These are phyloP conservation scores for Tothia fuscella DNA, from an alignment of 2,329 filamentous ascomycete species.

Conservation along the genomic window DNA sequence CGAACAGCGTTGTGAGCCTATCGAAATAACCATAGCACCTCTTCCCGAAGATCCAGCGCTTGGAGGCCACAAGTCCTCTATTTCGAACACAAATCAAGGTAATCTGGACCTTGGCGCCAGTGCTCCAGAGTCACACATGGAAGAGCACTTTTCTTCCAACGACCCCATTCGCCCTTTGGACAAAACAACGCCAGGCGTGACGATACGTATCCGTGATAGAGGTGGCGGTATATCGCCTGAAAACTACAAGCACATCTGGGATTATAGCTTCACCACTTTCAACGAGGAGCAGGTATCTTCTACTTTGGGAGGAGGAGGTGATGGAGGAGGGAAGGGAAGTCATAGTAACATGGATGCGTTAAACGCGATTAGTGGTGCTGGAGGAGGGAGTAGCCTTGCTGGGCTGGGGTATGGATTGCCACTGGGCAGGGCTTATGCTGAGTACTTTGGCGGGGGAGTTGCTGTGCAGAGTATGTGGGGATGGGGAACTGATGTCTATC, in stretches of 20 bases:
- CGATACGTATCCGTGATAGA: slow-evolving; percentile 89
- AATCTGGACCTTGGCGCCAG: slow-evolving; percentile 21
- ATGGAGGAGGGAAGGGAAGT: slow-evolving; percentile 15
- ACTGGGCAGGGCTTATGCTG: slow-evolving; percentile 82
- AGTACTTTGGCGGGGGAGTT: slow-evolving; percentile 95
- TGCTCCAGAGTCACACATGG: slow-evolving; percentile 9
- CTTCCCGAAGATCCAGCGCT: slow-evolving; percentile 37
- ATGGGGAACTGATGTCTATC: slow-evolving; percentile 67
- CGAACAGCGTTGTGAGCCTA: slow-evolving; percentile 64
- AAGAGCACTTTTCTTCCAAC: not conserved
- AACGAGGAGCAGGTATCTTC: slow-evolving; percentile 46
- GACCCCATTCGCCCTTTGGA: slow-evolving; percentile 30
- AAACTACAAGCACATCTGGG: slow-evolving; percentile 80
- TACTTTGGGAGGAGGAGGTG: slow-evolving; percentile 34
- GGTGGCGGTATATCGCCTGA: slow-evolving; percentile 85
- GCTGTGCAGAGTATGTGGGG: slow-evolving; percentile 91
- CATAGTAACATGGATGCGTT: slow-evolving; percentile 48
- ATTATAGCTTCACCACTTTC: slow-evolving; percentile 95
- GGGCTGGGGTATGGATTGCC: slow-evolving; percentile 89
- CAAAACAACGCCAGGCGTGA: slow-evolving; percentile 63
- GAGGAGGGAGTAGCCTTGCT: slow-evolving; percentile 67
- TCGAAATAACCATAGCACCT: slow-evolving; percentile 85
- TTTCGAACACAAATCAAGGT: slow-evolving; percentile 25
- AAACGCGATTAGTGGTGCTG: slow-evolving; percentile 59
- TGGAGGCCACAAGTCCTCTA: slow-evolving; percentile 12